These are phyloP conservation scores for Tremellales sp. DNA, from an alignment of 1,284 basidiomycete species.

Conservation along the genomic window DNA sequence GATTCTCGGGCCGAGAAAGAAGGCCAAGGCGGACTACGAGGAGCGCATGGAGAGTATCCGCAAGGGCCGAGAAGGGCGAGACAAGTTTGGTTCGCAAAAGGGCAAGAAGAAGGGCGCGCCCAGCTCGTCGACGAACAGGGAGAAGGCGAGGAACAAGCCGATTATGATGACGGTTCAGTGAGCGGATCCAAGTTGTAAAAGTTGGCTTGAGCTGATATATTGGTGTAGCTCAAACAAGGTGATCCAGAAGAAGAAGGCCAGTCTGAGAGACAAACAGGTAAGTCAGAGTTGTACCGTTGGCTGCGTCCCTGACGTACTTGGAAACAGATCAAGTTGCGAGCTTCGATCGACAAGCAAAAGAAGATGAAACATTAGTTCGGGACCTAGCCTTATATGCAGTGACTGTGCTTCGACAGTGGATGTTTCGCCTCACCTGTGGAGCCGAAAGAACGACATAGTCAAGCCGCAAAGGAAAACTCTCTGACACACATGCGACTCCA, in stretches of 20 bases:
- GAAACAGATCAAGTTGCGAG: constrained; percentile 40
- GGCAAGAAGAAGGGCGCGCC: constrained; percentile 79
- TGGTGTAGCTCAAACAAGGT: constrained; percentile 44
- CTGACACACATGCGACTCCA: no score
- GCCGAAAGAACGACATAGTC: no score
- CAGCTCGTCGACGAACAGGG: constrained; percentile 80
- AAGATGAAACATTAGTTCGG: constrained; percentile 43
- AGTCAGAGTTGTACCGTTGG: constrained; percentile 1
- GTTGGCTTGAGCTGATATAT: constrained; percentile 4
- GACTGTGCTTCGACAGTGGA: no score
- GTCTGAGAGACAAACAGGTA: constrained; percentile 74
- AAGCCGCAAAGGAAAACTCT: no score
- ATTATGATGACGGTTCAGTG: constrained; percentile 85
- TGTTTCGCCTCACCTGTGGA: no score
- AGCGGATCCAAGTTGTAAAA: constrained; percentile 29
- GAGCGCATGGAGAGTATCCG: constrained; percentile 89
- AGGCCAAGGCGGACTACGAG: constrained; percentile 88
- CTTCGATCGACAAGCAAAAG: constrained; percentile 48
- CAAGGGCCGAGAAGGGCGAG: constrained; percentile 89
- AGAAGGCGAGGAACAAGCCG: constrained; percentile 87
- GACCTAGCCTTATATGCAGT: no score
- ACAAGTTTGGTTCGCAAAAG: constrained; percentile 86
- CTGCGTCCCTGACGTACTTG: no score
- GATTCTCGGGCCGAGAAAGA: constrained; percentile 92
- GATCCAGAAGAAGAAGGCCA: constrained; percentile 78